Conservation (phyloP, 1,284 basidiomycete species). For the Austroboletus rostrupii region DNA sequence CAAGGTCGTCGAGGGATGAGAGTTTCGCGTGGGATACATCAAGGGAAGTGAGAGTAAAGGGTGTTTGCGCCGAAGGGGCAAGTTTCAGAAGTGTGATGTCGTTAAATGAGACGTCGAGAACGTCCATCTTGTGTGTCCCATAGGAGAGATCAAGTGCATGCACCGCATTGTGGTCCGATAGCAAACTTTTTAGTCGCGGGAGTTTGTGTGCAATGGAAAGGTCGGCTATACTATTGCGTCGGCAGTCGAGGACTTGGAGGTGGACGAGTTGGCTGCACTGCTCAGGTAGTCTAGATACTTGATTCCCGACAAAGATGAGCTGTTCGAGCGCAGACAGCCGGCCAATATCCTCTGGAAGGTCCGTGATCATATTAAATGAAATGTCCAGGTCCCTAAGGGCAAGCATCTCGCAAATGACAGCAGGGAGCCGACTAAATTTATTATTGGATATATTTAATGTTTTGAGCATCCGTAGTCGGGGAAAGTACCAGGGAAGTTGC, state of each 20-base stretch:
- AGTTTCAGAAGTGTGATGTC: slow-evolving; percentile 81
- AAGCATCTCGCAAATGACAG: slow-evolving; percentile 72
- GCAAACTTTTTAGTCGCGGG: slow-evolving; percentile 64
- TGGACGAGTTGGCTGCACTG: slow-evolving; percentile 60
- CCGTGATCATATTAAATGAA: slow-evolving; percentile 89
- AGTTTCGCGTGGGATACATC: slow-evolving; percentile 92
- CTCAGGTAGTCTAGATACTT: slow-evolving; percentile 73
- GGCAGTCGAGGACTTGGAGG: slow-evolving; percentile 75
- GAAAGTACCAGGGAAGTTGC: slow-evolving; percentile 83
- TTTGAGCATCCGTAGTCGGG: slow-evolving; percentile 66
- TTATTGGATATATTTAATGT: slow-evolving; percentile 97
- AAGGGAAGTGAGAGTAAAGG: slow-evolving; percentile 73
- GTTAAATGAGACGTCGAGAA: slow-evolving; percentile 73
- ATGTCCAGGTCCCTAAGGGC: slow-evolving; percentile 85
- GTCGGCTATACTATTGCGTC: slow-evolving; percentile 80
- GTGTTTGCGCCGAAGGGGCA: slow-evolving; percentile 49
- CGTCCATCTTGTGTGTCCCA: slow-evolving; percentile 52
- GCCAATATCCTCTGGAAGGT: slow-evolving; percentile 80
- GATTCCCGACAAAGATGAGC: slow-evolving; percentile 88
- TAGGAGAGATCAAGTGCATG: slow-evolving; percentile 77
- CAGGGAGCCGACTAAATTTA: slow-evolving; percentile 82
- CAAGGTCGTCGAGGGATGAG: slow-evolving; percentile 74
- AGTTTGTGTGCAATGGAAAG: slow-evolving; percentile 67
- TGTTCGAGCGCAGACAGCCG: slow-evolving; percentile 67
- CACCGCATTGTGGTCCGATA: slow-evolving; percentile 79